These are phyloP conservation scores for Eucalyptus grandis DNA, from an alignment of 345 rosid species.

Conservation along the genomic window DNA sequence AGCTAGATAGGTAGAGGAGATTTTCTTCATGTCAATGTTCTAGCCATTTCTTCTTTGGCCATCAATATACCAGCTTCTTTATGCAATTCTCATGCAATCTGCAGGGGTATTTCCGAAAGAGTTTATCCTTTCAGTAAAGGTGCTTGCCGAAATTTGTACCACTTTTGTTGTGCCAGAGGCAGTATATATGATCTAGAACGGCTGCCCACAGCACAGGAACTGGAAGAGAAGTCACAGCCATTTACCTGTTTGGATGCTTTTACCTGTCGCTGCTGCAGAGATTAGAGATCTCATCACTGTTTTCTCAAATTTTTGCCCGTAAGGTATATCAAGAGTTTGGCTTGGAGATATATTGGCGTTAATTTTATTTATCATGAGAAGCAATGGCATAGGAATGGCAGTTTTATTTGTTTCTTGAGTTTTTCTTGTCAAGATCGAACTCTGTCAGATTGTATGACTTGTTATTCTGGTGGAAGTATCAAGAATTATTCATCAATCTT, in stretches of 20 bases:
- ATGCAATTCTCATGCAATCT: background rate
- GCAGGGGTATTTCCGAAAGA: conserved; percentile 72
- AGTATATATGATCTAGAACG: conserved; percentile 36
- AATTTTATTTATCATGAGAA: background rate
- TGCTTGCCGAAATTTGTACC: conserved; percentile 39
- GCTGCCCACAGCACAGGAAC: conserved; percentile 44
- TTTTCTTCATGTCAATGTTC: background rate
- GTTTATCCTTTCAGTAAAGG: conserved; percentile 88
- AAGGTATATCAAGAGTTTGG: background rate
- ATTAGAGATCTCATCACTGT: background rate
- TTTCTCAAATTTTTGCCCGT: background rate
- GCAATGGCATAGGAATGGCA: background rate
- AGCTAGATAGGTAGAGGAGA: background rate
- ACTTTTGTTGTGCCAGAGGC: conserved; percentile 42
- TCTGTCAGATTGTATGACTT: background rate
- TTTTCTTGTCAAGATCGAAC: background rate
- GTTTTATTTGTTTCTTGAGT: background rate
- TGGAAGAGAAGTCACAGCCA: conserved; percentile 67
- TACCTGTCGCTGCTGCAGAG: conserved; percentile 62
- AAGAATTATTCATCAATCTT: background rate
- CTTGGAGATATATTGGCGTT: background rate
- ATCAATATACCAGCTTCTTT: background rate
- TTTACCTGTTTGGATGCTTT: conserved; percentile 61
- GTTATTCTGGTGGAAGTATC: background rate
- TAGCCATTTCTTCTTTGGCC: background rate